These are phyloP conservation scores for Solanum etuberosum DNA, from an alignment of 257 asterid genomes.

Conservation along the genomic window DNA sequence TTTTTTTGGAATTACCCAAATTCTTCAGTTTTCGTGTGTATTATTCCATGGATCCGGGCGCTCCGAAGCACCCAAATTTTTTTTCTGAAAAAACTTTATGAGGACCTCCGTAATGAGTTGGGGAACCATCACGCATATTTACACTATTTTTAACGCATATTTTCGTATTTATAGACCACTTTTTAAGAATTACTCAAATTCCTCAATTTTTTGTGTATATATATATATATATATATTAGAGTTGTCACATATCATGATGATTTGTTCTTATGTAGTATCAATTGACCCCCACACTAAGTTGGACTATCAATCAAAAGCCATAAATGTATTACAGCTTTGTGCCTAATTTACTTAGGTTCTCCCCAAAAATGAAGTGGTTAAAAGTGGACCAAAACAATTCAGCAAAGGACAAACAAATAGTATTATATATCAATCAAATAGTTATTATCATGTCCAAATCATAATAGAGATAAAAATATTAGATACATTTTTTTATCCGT, in stretches of 20 bases:
- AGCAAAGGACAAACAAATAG: not conserved
- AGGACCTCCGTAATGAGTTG: too few relatives aligned
- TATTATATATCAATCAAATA: not conserved
- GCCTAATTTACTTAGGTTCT: not conserved
- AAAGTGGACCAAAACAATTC: not conserved
- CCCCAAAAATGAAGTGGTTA: not conserved
- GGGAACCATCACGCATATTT: too few relatives aligned
- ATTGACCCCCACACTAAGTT: not conserved
- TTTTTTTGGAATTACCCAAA: too few relatives aligned
- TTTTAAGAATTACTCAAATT: too few relatives aligned
- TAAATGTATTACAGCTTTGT: not conserved
- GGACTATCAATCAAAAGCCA: not conserved
- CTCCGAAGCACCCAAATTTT: too few relatives aligned
- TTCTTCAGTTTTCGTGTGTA: too few relatives aligned
- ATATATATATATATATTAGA: not conserved
- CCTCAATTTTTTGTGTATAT: fast-evolving
- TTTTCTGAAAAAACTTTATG: too few relatives aligned
- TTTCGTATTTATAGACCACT: too few relatives aligned
- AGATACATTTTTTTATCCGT: fast-evolving
- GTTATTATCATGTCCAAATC: not conserved
- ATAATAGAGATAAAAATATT: not conserved
- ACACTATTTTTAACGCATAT: too few relatives aligned
- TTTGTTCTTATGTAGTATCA: not conserved
- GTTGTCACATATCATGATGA: not conserved
- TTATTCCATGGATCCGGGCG: too few relatives aligned